phyloP scores from a whole-genome alignment of 495 filamentous ascomycete genomes.

The Talaromyces adpressus region DNA sequence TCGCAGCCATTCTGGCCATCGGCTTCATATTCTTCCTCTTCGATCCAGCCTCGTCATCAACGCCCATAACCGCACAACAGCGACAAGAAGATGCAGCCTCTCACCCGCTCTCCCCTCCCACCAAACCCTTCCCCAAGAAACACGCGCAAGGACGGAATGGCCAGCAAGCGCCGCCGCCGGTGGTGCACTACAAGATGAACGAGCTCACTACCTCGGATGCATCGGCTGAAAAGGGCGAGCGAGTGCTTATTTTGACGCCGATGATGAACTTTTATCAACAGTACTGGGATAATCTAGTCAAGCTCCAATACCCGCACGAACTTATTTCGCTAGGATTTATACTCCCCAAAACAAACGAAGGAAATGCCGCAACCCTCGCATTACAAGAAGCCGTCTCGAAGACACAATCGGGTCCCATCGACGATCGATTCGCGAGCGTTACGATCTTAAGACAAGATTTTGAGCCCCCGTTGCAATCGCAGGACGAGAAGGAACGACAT shows the following conservation, averaged over 20 bases:
- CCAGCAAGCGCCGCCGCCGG: constrained; percentile 64
- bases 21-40: constrained; percentile 63
- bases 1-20: constrained; percentile 52
- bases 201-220: constrained; percentile 74
- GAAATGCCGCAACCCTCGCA: constrained; percentile 70
- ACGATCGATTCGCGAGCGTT: constrained; percentile 80
- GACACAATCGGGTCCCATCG: constrained; percentile 72
- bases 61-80: constrained; percentile 36
- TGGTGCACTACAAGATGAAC: constrained; percentile 91
- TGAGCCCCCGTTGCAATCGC: constrained; percentile 69
- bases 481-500: constrained; percentile 83
- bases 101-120: constrained; percentile 74
- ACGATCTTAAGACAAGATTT: constrained; percentile 95
- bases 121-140: constrained; percentile 71
- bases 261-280: constrained; percentile 85
- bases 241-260: constrained; percentile 84
- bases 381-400: constrained; percentile 78
- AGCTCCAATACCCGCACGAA: constrained; percentile 83
- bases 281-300: constrained; percentile 93
- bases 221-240: constrained; percentile 72
- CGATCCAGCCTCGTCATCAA: constrained; percentile 35
- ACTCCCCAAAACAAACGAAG: constrained; percentile 82
- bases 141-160: constrained; percentile 48
- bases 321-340: constrained; percentile 96
- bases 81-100: constrained; percentile 55